Base-by-base conservation (phyloP, 1,284 basidiomycete genomes). In the Paramarasmius palmivorus region DNA sequence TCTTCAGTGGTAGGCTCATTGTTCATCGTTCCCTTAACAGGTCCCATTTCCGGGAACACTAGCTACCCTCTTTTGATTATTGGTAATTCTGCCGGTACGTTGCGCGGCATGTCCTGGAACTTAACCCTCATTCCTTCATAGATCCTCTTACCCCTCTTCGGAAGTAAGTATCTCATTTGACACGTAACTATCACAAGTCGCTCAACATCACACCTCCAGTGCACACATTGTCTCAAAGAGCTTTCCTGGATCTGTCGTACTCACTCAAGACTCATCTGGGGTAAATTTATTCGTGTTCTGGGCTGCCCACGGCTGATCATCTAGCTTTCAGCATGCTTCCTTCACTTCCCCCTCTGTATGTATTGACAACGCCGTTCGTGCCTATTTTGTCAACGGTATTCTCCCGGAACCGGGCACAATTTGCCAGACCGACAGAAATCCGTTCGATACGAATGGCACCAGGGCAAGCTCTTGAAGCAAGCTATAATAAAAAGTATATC, bases 271-370 rank as follows among this genome's bases (percentile, higher is more conserved):
- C 17, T 37, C 36, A 14, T 17, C 36, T 17, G 36, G 36, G 36
- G 36, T 37, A 37, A 37, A 17, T 4, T 2, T 14, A 37, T 14
- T 14, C 36, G 14, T 37, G 14, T 2, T 17, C 17, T 17, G 3
- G 14, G 3, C 17, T 17, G 14, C 3, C 17, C 4, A 17, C 2
- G 14, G 14, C 17, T 14, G 17, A 2, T 14, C 36, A 3, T 37
- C 36, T 46, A 12, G 32, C 22, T 34, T 23, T 15, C 44, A 60
- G 58, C 58, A 58, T 29, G 58, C 56, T 39, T 60, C 58, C 0
- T 55, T 37, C 4, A 37, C 14, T 17, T 14, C 36, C 14, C 36
- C 36, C 36, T 37, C 36, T 37, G 36, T 37, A 17, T 37, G 36
- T 17, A 37, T 17, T 37, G 36, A 14, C 36, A 37, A 37, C 14